Percentiles rank a stretch among this genome's conserved stretches.
Evolutionary conservation across 1,284 basidiomycete genomes (phyloP).

Genomic region (Ustilago lituana): DNA sequence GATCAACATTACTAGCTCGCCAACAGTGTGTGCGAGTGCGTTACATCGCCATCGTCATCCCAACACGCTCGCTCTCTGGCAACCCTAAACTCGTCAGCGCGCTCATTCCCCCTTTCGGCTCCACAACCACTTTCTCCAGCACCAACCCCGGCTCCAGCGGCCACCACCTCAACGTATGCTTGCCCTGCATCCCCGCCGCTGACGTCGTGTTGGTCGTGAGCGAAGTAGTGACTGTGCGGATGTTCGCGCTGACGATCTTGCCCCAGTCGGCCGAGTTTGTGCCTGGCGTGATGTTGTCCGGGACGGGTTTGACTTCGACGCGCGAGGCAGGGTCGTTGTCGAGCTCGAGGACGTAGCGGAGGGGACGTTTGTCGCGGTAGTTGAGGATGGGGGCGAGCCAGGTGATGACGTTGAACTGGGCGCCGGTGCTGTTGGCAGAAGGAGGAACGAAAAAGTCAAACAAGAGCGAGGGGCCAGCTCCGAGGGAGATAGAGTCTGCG

Average conservation of each 20-base stretch:
- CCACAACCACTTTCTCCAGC: conserved; percentile 27
- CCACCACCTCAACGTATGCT: conserved; percentile 24
- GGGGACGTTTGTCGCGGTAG: conserved; percentile 28
- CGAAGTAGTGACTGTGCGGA: conserved; percentile 19
- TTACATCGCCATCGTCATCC: conserved; percentile 20
- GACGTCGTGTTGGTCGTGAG: background rate
- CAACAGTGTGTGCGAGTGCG: background rate
- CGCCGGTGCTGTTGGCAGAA: background rate
- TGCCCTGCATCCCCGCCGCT: background rate
- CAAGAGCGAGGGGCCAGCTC: conserved; percentile 17
- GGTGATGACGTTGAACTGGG: conserved; percentile 25
- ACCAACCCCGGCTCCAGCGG: conserved; percentile 31
- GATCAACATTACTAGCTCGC: too few species aligned
- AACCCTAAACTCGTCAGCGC: conserved; percentile 15
- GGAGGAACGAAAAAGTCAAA: conserved; percentile 22
- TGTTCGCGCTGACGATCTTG: conserved; percentile 30
- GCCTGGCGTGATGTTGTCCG: conserved; percentile 35
- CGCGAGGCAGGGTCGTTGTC: conserved; percentile 16
- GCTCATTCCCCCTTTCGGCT: conserved; percentile 5
- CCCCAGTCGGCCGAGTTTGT: conserved; percentile 33
- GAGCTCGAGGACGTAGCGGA: conserved; percentile 23
- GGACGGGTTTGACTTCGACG: conserved; percentile 8
- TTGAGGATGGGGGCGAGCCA: conserved; percentile 31
- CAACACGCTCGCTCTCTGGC: conserved; percentile 21
- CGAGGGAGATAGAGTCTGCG: conserved; percentile 18